Percentiles rank a stretch among this genome's conserved stretches.
These are phyloP conservation scores for Paxillus involutus DNA, from an alignment of 768 basidiomycete genomes.

Conservation along the genomic window DNA sequence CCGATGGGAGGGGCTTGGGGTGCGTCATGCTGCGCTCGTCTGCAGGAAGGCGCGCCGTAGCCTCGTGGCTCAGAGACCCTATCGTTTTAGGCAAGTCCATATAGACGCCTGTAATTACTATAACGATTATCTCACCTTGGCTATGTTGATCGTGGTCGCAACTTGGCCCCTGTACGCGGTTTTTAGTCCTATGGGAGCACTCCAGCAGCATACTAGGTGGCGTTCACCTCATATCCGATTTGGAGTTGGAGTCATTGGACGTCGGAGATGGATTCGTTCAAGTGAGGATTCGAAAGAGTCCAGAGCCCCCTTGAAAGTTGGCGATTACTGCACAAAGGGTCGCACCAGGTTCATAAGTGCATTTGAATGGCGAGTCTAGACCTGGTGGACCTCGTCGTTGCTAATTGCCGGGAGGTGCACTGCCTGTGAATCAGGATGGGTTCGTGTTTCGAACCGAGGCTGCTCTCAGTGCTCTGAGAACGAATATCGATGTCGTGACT, in stretches of 20 bases:
- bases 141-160: not conserved
- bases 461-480: too few species aligned
- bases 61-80: conserved; percentile 15
- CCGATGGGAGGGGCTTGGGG: not conserved
- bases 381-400: too few species aligned
- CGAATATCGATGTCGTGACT: too few species aligned
- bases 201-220: not conserved
- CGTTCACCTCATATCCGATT: not conserved
- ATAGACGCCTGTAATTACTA: not conserved
- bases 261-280: too few species aligned
- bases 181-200: not conserved
- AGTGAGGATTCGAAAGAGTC: too few species aligned
- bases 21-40: not conserved
- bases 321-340: too few species aligned
- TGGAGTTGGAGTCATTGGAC: too few species aligned
- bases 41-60: conserved; percentile 10
- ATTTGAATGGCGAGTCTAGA: too few species aligned
- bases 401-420: too few species aligned
- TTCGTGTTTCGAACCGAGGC: too few species aligned
- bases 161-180: not conserved
- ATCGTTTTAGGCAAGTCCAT: conserved; percentile 5
- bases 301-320: not conserved
- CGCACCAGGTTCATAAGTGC: too few species aligned
- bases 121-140: not conserved
- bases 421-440: too few species aligned